phyloP scores from a whole-genome alignment of 2,329 filamentous ascomycete genomes.

The Clarireedia hainanense region DNA sequence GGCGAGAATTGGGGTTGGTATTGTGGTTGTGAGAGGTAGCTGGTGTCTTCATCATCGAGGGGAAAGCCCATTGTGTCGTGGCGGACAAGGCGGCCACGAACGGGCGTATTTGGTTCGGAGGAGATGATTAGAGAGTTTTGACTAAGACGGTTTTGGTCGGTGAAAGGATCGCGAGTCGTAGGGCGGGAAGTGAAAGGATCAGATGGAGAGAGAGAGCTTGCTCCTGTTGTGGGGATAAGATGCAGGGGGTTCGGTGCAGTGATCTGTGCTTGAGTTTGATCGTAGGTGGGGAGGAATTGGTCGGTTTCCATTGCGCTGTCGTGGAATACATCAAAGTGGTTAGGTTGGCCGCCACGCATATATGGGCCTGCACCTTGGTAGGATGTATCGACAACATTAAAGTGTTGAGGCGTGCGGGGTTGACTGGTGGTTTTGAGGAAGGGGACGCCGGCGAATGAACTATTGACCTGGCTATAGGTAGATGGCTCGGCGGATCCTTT shows the following conservation, averaged over 20 bases:
- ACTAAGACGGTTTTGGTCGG: constrained; percentile 4
- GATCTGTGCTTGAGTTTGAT: neutral
- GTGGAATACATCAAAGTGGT: constrained; percentile 7
- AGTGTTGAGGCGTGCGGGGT: constrained; percentile 3
- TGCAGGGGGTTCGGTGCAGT: neutral
- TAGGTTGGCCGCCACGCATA: constrained; percentile 12
- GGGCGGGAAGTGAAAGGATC: constrained; percentile 5
- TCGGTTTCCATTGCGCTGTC: constrained; percentile 8
- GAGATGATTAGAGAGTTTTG: neutral
- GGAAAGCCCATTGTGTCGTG: constrained; percentile 23
- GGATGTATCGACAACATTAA: constrained; percentile 3
- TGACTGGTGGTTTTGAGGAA: constrained; percentile 10
- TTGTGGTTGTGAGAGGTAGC: constrained; percentile 1
- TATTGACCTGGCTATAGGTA: constrained; percentile 18
- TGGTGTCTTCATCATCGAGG: constrained; percentile 10
- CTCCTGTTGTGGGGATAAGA: neutral
- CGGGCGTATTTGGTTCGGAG: neutral
- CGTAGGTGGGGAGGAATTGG: constrained; percentile 11
- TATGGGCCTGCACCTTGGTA: constrained; percentile 3
- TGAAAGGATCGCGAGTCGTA: neutral
- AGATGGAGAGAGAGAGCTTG: neutral
- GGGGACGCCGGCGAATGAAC: constrained; percentile 16
- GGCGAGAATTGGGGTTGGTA: neutral
- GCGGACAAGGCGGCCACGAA: neutral
- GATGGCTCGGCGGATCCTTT: constrained; percentile 8